Base-by-base conservation (phyloP, 106 monocot genomes). In the Chionographis japonica region DNA sequence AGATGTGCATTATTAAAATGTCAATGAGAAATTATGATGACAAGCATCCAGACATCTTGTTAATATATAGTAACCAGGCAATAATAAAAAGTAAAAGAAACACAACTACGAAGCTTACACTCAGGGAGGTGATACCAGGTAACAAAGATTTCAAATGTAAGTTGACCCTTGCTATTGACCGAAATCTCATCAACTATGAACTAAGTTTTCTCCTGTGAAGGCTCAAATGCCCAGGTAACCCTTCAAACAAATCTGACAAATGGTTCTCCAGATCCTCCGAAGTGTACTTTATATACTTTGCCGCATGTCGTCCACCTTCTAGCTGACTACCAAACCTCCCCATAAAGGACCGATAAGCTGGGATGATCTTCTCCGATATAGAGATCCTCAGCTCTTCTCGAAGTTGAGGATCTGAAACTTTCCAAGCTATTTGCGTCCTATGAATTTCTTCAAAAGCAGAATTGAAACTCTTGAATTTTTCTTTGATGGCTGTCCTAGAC, bases 231-330 rank as follows among this genome's bases (percentile, higher is more conserved):
- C 40, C 54, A 40, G 68, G 68, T 13, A 52, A 61, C 37, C 81
- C 86, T 79, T 82, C 86, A 75, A 86, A 86, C 68, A 86, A 61
- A 64, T 82, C 79, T 5, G 64, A 54, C 36, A 82, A 16, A 73
- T 73, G 66, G 17, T 57, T 70, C 63, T 86, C 86, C 61, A 86
- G 42, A 79, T 82, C 82, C 40, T 86, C 86, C 6, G 79, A 58
- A 16, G 68, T 76, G 69, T 79, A 86, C 52, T 82, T 86, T 8
- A 82, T 79, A 55, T 76, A 58, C 57, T 79, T 86, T 2, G 65
- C 72, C 2, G 76, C 39, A 66, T 82, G 65, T 14, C 85, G 67
- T 3, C 78, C 78, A 52, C 80, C 70, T 56, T 86, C 85, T 66
- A 86, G 54, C 7, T 81, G 75, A 60, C 53, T 37, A 37, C 78